Base-by-base conservation (phyloP, 805 yeast genomes). In the Cyberlindnera petersonii region DNA sequence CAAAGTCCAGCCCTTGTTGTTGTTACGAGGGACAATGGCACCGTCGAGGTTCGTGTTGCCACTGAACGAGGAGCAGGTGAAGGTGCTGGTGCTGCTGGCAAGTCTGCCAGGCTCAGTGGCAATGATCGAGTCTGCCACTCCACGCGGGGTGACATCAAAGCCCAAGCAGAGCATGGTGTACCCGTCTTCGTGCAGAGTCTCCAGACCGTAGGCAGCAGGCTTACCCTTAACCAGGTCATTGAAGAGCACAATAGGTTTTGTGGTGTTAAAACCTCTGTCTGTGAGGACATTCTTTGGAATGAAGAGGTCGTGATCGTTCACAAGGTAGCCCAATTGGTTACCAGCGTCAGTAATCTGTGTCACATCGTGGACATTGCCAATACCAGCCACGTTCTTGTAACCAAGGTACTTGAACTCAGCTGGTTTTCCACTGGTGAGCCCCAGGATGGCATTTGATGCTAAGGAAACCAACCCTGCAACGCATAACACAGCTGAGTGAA, bases 141-240 rank as follows among this genome's bases (percentile, higher is more conserved):
- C 13, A n/a, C 7, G n/a, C 9, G 31, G 31, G 9, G 20, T 6
- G 9, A 8, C 18, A 18, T 7, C 13, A 7, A 7, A 20, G 19
- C 13, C 20, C 31, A 28, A 11, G 15, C 31, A 28, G 24, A 30
- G 9, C 24, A 30, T 9, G 15, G 33, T 30, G 33, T 18, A 30
- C 14, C 33, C 33, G 24, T 30, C 33, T 8, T 18, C 24, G 15
- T 30, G 33, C n/a, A 18, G 17, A 19, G 33, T 24, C 24, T 30
- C 33, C 10, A 30, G 10, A 18, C 33, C 33, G 11, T 22, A 22
- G 11, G 24, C 11, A 8, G 24, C 10, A 22, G 24, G 24, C 10
- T 9, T 9, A 8, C 24, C 11, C 11, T 22, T 22, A 9, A 9
- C 11, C 10, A 9, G 24, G 8, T 9, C 10, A 11, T 22, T 22